phyloP scores from a whole-genome alignment of 805 yeast species.

The Zygosaccharomyces bailii region DNA sequence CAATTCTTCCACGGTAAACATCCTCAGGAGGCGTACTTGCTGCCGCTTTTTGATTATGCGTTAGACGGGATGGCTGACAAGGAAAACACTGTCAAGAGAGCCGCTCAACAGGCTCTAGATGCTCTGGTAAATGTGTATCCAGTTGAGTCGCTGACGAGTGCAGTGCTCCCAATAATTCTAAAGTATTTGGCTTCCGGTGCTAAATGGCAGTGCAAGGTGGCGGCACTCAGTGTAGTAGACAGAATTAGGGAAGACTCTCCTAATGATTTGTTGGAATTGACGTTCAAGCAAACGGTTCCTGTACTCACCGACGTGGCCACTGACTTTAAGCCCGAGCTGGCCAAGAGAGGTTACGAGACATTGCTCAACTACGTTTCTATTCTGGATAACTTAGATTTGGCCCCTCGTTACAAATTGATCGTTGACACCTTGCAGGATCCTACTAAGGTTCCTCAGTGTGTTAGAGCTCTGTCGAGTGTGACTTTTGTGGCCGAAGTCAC shows the following conservation, averaged over 20 bases:
- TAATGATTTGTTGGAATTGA: conserved; percentile 76
- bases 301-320: conserved; percentile 84
- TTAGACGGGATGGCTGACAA: conserved; percentile 80
- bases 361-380: conserved; percentile 70
- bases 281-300: conserved; percentile 77
- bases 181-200: conserved; percentile 72
- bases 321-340: conserved; percentile 94
- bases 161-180: conserved; percentile 58
- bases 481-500: conserved; percentile 98
- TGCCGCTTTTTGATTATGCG: conserved; percentile 58
- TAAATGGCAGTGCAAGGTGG: conserved; percentile 88
- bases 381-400: conserved; percentile 87
- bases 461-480: conserved; percentile 84
- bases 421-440: conserved; percentile 90
- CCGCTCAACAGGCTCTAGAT: conserved; percentile 78
- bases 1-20: conserved; percentile 61
- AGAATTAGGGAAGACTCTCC: conserved; percentile 75
- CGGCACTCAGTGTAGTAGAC: conserved; percentile 71
- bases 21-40: conserved; percentile 72
- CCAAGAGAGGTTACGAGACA: conserved; percentile 74
- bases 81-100: conserved; percentile 78
- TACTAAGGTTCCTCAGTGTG: conserved; percentile 79
- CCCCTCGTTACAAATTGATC: conserved; percentile 78
- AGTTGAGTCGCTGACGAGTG: conserved; percentile 71
- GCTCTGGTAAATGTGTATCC: conserved; percentile 68